These are phyloP conservation scores for Talaromyces albobiverticillius DNA, from an alignment of 2,329 filamentous ascomycete species.

Conservation along the genomic window DNA sequence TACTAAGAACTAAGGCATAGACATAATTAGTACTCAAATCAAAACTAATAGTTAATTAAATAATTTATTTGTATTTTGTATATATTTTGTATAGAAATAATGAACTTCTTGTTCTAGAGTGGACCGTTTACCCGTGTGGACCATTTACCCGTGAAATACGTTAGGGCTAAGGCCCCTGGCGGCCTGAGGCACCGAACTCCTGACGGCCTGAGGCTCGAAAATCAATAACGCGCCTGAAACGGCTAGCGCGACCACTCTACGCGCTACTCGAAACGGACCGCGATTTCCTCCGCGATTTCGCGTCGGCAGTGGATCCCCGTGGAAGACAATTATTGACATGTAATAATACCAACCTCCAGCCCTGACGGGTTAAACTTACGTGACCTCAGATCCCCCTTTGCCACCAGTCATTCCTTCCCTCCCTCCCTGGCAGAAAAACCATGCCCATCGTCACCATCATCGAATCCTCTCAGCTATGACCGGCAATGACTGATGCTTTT, in stretches of 20 bases:
- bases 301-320: neutral
- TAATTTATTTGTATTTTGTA: no score
- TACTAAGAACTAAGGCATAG: no score
- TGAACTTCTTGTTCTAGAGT: no score
- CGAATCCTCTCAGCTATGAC: neutral
- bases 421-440: neutral
- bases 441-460: neutral
- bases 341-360: neutral
- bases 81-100: no score
- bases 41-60: no score
- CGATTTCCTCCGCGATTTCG: neutral
- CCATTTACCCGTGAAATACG: no score
- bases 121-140: no score
- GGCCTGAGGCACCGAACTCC: neutral
- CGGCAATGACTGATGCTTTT: constrained; percentile 12
- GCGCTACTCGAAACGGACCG: neutral
- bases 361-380: neutral
- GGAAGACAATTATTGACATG: neutral
- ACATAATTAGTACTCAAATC: no score
- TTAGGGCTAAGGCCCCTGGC: neutral
- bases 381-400: neutral
- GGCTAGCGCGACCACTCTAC: no score
- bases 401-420: neutral
- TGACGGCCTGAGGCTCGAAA: neutral
- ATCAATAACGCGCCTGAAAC: neutral